Evolutionary conservation across 495 filamentous ascomycete genomes (phyloP).

Genomic region (Lichenothelia convexa): DNA sequence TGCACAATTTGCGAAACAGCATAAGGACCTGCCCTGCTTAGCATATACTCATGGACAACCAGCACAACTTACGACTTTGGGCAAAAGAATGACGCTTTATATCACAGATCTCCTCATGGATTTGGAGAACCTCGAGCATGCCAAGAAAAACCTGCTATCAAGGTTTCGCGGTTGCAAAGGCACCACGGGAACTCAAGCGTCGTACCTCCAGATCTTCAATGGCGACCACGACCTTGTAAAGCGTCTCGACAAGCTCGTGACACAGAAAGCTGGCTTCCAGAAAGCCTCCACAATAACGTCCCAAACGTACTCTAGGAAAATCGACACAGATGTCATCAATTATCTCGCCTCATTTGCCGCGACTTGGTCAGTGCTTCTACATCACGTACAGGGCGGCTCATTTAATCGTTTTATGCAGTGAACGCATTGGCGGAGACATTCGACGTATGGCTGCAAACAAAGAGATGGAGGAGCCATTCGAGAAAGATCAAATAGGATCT

Average conservation of each 20-base stretch:
- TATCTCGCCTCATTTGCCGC: conserved; percentile 68
- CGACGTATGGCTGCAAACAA: conserved; percentile 62
- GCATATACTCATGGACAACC: conserved; percentile 78
- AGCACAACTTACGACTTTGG: conserved; percentile 63
- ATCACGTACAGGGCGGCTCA: no score
- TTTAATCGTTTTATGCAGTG: no score
- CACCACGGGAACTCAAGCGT: conserved; percentile 61
- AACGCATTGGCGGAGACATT: conserved; percentile 58
- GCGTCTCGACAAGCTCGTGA: conserved; percentile 51
- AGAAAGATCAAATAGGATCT: conserved; percentile 52
- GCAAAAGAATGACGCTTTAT: conserved; percentile 66
- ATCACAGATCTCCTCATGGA: conserved; percentile 80
- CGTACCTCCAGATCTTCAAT: conserved; percentile 67
- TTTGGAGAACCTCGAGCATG: conserved; percentile 60
- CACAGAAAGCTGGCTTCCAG: conserved; percentile 67
- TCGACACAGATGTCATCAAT: conserved; percentile 65
- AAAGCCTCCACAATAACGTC: conserved; percentile 54
- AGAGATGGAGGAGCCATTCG: conserved; percentile 86
- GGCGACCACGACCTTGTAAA: conserved; percentile 66
- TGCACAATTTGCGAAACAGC: conserved; percentile 52
- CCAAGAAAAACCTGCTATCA: conserved; percentile 50
- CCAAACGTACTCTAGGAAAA: conserved; percentile 70
- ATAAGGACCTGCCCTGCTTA: conserved; percentile 48
- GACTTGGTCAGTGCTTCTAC: no score
- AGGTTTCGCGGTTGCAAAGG: conserved; percentile 74